Conservation (phyloP, 805 yeast genomes). For the Pichia cabralensis region DNA sequence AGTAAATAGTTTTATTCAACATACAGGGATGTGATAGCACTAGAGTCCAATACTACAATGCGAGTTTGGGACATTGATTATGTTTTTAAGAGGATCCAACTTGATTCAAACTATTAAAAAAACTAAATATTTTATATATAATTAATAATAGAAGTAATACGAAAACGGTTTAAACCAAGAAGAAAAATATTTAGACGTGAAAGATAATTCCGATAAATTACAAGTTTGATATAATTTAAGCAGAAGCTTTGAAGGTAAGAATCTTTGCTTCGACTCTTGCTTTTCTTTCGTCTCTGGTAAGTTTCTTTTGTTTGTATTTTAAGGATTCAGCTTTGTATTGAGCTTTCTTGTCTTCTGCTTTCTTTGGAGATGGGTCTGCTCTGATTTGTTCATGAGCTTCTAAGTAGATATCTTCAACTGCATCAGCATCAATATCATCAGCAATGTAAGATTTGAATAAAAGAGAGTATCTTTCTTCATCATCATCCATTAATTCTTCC, state of each 20-base stretch:
- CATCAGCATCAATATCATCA: constrained; percentile 96
- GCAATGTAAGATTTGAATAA: constrained; percentile 94
- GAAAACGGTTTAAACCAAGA: too few species aligned
- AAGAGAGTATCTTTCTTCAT: constrained; percentile 97
- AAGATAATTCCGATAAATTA: neutral
- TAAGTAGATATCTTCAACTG: constrained; percentile 88
- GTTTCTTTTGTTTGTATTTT: constrained; percentile 82
- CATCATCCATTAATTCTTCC: constrained; percentile 99
- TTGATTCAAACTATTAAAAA: too few species aligned
- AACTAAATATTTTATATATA: too few species aligned
- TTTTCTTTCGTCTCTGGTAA: constrained; percentile 84
- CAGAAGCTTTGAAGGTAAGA: constrained; percentile 67
- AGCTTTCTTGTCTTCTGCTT: constrained; percentile 87
- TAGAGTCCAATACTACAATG: too few species aligned
- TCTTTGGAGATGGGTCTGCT: constrained; percentile 87
- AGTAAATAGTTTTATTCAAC: too few species aligned
- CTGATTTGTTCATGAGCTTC: constrained; percentile 95
- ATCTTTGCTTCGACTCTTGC: constrained; percentile 89
- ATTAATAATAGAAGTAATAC: too few species aligned
- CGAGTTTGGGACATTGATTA: too few species aligned
- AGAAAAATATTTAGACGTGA: neutral
- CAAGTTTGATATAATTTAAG: constrained; percentile 22
- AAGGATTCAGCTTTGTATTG: constrained; percentile 95
- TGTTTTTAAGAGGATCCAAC: too few species aligned
- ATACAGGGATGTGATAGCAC: too few species aligned